A percentile compares a stretch with the other conserved stretches of the same genome.
Conservation (phyloP, 1,284 basidiomycete species). For the Coriolopsis trogii region DNA sequence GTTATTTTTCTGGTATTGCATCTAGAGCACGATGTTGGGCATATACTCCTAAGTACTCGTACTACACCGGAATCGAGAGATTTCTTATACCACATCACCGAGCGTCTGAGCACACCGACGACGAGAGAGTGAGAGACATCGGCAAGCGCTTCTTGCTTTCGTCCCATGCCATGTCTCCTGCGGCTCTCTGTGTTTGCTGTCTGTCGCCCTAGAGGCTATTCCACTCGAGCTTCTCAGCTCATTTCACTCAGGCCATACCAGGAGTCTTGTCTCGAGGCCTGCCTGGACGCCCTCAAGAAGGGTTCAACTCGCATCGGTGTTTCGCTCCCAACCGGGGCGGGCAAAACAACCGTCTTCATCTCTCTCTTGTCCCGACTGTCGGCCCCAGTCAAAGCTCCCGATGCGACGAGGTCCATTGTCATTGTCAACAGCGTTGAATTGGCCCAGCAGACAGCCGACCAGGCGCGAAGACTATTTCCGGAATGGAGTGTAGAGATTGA, state of each 20-base stretch:
- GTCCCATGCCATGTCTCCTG: slow-evolving; percentile 28
- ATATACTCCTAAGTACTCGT: slow-evolving; percentile 26
- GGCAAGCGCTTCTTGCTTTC: neutral
- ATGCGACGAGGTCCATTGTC: slow-evolving; percentile 69
- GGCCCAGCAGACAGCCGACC: slow-evolving; percentile 83
- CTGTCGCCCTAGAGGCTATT: slow-evolving; percentile 14
- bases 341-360: slow-evolving; percentile 94
- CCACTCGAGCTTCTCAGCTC: slow-evolving; percentile 7
- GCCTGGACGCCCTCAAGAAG: slow-evolving; percentile 67
- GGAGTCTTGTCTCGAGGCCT: slow-evolving; percentile 81
- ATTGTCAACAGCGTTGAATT: slow-evolving; percentile 90
- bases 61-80: slow-evolving; percentile 27
- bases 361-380: slow-evolving; percentile 68
- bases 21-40: slow-evolving; percentile 20
- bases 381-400: slow-evolving; percentile 43
- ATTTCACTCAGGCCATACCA: slow-evolving; percentile 85
- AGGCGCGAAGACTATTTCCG: slow-evolving; percentile 72
- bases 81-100: slow-evolving; percentile 20
- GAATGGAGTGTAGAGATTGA: slow-evolving; percentile 88
- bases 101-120: neutral
- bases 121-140: no score
- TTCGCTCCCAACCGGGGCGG: slow-evolving; percentile 89
- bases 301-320: slow-evolving; percentile 85
- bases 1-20: slow-evolving; percentile 33
- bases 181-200: neutral